A percentile compares a stretch with the other conserved stretches of the same genome.
phyloP scores from a whole-genome alignment of 306 rosid species.

The Heteromeles arbutifolia region DNA sequence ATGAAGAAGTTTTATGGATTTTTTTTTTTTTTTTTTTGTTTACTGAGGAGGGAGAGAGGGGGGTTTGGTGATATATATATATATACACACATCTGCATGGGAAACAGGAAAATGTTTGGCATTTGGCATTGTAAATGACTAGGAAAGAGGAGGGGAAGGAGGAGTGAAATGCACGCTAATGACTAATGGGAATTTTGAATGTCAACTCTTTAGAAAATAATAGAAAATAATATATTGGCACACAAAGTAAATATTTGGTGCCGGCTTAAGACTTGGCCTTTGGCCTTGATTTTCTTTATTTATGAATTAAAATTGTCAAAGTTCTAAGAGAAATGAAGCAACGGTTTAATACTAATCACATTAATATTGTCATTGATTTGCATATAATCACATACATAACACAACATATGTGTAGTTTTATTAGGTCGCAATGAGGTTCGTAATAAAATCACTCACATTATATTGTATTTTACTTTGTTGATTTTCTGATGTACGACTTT shows the following conservation, averaged over 20 bases:
- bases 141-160: slow-evolving; percentile 18
- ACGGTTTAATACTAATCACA: too few relatives aligned
- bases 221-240: not conserved
- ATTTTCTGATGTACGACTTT: too few relatives aligned
- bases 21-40: not conserved
- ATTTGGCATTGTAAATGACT: slow-evolving; percentile 21
- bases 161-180: slow-evolving; percentile 40
- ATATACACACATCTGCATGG: slow-evolving; percentile 44
- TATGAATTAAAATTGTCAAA: not conserved
- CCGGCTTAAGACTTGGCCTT: slow-evolving; percentile 38
- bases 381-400: too few relatives aligned
- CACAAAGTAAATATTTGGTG: slow-evolving; percentile 28
- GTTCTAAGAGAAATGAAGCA: not conserved
- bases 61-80: slow-evolving; percentile 13
- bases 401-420: too few relatives aligned
- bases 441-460: too few relatives aligned
- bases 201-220: slow-evolving; percentile 48
- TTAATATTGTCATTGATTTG: too few relatives aligned
- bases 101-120: slow-evolving; percentile 25
- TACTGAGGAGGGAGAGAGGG: slow-evolving; percentile 3
- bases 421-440: not conserved
- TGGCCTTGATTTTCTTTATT: not conserved
- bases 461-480: not conserved
- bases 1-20: not conserved
- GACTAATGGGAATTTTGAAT: slow-evolving; percentile 24